Base-by-base conservation (phyloP, 208 protist genomes). In the Acanthamoeba healyi region DNA sequence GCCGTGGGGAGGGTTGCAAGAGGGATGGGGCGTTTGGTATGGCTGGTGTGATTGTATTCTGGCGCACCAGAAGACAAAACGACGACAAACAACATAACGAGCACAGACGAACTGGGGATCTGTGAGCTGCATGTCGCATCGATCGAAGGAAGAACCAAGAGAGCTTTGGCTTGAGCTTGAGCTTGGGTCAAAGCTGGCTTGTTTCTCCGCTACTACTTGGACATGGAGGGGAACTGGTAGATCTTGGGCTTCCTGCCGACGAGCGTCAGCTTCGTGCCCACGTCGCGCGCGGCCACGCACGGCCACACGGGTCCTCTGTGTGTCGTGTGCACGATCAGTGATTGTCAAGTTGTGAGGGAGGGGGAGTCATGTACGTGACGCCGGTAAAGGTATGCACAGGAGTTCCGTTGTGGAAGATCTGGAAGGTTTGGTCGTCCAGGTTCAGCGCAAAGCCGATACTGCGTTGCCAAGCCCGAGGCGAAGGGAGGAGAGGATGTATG, bases 321-420 rank as follows among this genome's bases (percentile, higher is more conserved):
- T 29, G 9, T 72, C 15, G 17, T 67, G n/a, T 44, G 38, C 14
- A 7, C 24, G 22, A 82, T 2, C 17, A 32, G 34, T 24, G n/a
- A 56, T 72, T 72, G 42, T 7, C 24, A n/a, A 34, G 12, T 34
- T 32, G 63, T 2, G 38, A 72, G 54, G 15, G 24, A 42, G 65
- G 2, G 19, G 29, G 58, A 5, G 24, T 1, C 34, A 1, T 24
- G 70, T 42, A 70, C 54, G 26, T 61, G 44, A 90, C 32, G 44
- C 82, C 36, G 51, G 32, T 61, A 29, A 90, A 90, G 26, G 82
- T 67, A 22, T 90, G 54, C n/a, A 90, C 82, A 46, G 34, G 46
- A 0, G 82, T 67, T 44, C 56, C 82, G 54, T 90, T 90, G 51
- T 70, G 82, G 82, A 67, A 90, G 51, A 90, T 70, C 56, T 90